phyloP scores from a whole-genome alignment of 2,329 filamentous ascomycete species.

The Sporothrix humicola region DNA sequence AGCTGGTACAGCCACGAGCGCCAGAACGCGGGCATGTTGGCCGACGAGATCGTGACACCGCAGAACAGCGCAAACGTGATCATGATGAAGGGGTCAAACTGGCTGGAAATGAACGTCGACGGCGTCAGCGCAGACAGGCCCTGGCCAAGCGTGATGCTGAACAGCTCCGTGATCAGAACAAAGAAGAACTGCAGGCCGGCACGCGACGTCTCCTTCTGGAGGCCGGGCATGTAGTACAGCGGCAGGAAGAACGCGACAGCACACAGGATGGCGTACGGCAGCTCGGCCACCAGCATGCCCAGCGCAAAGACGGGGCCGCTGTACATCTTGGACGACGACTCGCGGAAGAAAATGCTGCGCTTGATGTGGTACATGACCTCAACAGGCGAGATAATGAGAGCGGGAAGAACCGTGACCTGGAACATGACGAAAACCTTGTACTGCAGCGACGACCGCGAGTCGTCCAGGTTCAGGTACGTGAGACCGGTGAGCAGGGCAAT shows the following conservation, averaged over 20 bases:
- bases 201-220: constrained; percentile 65
- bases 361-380: constrained; percentile 83
- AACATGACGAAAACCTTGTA: constrained; percentile 90
- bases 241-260: constrained; percentile 81
- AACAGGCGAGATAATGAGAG: constrained; percentile 81
- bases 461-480: constrained; percentile 76
- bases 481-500: constrained; percentile 81
- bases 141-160: constrained; percentile 81
- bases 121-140: constrained; percentile 78
- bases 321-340: constrained; percentile 86
- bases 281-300: constrained; percentile 79
- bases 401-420: constrained; percentile 83
- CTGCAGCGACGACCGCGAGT: constrained; percentile 77
- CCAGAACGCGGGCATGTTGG: constrained; percentile 81
- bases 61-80: constrained; percentile 87
- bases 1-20: constrained; percentile 81
- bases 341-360: constrained; percentile 82
- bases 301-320: constrained; percentile 77
- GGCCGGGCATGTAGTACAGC: constrained; percentile 82
- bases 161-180: constrained; percentile 80
- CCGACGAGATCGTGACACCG: constrained; percentile 79
- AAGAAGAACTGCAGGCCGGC: constrained; percentile 90
- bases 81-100: constrained; percentile 82
- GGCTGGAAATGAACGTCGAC: constrained; percentile 75
- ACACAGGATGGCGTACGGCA: constrained; percentile 83